Evolutionary conservation across 2,329 filamentous ascomycete genomes (phyloP), one percentile per base, ranked within the genome.

Genomic region (Xylariomycetidae sp.): DNA sequence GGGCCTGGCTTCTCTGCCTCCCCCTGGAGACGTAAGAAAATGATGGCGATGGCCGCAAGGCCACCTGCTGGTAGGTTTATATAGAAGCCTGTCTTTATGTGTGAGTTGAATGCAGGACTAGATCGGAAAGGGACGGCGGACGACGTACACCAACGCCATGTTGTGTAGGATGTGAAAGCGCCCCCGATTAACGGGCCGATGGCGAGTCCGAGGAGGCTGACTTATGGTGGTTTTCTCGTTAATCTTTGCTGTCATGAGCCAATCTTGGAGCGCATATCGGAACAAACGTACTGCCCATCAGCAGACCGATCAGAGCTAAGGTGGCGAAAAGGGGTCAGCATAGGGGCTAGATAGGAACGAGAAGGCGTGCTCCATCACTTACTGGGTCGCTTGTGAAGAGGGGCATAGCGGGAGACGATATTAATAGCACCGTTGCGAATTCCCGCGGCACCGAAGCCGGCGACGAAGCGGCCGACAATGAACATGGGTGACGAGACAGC

Each of bases 101-200:
- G 8, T 8, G 20, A n/a, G 20, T n/a, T 8, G 8, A 23, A 23
- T 8, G 20, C 20, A 8, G 8, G 20, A n/a, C n/a, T 23, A 23
- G 20, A 23, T n/a, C n/a, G n/a, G 20, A 23, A 23, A 23, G 20
- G 20, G 20, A 8, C n/a, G 20, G 8, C 8, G 20, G 20, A 8
- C n/a, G 20, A 42, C 50, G 47, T 43, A 58, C 62, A 65, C 64
- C 64, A 69, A 20, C 66, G 55, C 67, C 66, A 70, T 5, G 54
- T 61, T 3, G 52, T 40, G 32, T 59, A 58, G 6, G 57, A 46
- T 0, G 62, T 66, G 9, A 68, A 58, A 14, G 56, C 48, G 34
- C 67, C 63, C 14, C 68, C 68, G 15, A 71, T 45, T 6, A 76
- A 44, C 2, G 72, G 71, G 0, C 72, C 74, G 1, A 58, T 35